Evolutionary conservation across 1,284 basidiomycete genomes (phyloP).

Genomic region (Athelia sp.): DNA sequence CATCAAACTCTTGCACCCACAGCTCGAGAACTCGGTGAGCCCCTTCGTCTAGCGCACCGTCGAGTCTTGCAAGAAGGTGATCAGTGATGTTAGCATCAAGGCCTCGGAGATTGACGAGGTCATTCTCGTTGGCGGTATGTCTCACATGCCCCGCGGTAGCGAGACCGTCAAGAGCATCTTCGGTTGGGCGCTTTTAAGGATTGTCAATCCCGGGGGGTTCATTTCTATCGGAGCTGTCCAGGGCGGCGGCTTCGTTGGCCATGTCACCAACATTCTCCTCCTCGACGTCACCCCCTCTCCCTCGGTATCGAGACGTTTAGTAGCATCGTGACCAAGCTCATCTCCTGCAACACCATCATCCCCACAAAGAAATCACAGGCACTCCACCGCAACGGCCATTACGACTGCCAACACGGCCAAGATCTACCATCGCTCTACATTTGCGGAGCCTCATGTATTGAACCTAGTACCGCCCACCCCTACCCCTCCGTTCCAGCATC

Average conservation of each 20-base stretch:
- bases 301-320: constrained; percentile 96
- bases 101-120: constrained; percentile 92
- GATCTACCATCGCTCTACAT: constrained; percentile 96
- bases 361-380: constrained; percentile 99
- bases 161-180: constrained; percentile 92
- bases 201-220: constrained; percentile 96
- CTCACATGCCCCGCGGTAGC: constrained; percentile 92
- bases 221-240: constrained; percentile 92
- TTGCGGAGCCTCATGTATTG: too few relatives aligned
- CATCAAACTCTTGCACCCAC: constrained; percentile 80
- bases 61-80: constrained; percentile 97
- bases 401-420: constrained; percentile 97
- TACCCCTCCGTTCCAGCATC: too few relatives aligned
- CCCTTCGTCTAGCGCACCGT: constrained; percentile 86
- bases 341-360: constrained; percentile 98
- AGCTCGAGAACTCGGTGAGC: constrained; percentile 85
- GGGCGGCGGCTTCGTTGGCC: constrained; percentile 91
- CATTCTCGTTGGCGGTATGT: constrained; percentile 98
- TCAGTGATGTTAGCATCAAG: constrained; percentile 90
- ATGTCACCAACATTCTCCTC: constrained; percentile 94
- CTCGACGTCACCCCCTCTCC: constrained; percentile 95
- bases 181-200: constrained; percentile 94
- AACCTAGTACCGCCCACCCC: too few relatives aligned
- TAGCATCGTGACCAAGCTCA: constrained; percentile 97
- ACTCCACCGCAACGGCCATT: constrained; percentile 92